Evolutionary conservation across 2,329 filamentous ascomycete species (phyloP).

Genomic region (Camillea tinctor): DNA sequence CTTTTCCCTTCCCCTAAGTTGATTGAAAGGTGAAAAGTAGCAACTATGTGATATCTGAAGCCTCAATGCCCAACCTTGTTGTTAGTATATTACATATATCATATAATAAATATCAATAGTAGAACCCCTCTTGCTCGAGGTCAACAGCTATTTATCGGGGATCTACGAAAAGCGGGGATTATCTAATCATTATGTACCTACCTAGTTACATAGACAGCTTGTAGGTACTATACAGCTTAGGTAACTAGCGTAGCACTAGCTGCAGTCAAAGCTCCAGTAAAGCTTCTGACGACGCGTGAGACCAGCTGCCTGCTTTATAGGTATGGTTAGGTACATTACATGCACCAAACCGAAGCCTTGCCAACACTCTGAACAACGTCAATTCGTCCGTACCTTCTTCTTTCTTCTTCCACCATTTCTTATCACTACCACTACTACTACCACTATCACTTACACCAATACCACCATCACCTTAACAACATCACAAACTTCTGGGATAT

Average conservation of each 20-base stretch:
- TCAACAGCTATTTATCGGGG: background rate
- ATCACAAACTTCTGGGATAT: background rate
- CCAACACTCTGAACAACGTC: slow-evolving; percentile 3
- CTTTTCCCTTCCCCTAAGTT: no score
- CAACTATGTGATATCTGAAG: no score
- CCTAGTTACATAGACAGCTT: background rate
- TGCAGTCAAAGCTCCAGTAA: slow-evolving; percentile 9
- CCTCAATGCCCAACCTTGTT: no score
- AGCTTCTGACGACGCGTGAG: slow-evolving; percentile 28
- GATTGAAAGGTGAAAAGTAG: no score
- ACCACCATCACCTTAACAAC: background rate
- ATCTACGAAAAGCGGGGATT: background rate
- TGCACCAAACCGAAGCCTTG: slow-evolving; percentile 6
- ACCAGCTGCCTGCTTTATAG: slow-evolving; percentile 29
- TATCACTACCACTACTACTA: slow-evolving; percentile 10
- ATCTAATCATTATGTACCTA: background rate
- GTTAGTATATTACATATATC: no score
- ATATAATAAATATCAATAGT: no score
- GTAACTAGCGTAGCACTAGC: slow-evolving; percentile 11
- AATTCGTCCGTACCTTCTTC: slow-evolving; percentile 15
- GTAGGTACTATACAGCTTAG: background rate
- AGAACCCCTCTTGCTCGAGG: background rate
- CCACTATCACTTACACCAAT: slow-evolving; percentile 11
- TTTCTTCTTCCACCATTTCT: slow-evolving; percentile 3
- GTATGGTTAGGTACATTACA: background rate